Conservation (phyloP, 2,329 filamentous ascomycete genomes). For the Trichothecium roseum region DNA sequence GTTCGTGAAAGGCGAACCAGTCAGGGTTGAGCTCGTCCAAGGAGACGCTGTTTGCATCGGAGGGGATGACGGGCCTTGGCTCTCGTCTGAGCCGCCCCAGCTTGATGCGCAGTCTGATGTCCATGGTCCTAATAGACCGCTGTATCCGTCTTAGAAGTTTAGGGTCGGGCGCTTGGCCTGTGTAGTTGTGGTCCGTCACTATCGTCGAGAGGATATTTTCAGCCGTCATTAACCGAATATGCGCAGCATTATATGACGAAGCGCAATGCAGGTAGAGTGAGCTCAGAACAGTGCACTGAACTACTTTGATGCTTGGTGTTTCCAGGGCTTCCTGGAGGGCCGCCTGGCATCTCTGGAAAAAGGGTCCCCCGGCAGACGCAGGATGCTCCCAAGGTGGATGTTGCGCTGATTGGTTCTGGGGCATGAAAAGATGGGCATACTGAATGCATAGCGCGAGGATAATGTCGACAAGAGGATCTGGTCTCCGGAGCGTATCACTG, state of each 20-base stretch:
- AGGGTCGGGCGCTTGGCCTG: background rate
- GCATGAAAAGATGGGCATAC: constrained; percentile 2
- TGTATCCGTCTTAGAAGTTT: background rate
- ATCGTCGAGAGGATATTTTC: background rate
- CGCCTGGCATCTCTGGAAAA: constrained; percentile 4
- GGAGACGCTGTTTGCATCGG: background rate
- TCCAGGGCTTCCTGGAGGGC: constrained; percentile 1
- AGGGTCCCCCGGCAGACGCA: constrained; percentile 1
- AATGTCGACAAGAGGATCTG: constrained; percentile 4
- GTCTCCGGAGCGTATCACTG: background rate
- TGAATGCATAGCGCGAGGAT: constrained; percentile 4
- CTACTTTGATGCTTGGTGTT: constrained; percentile 1
- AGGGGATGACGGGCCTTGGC: no score
- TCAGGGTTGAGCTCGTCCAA: background rate
- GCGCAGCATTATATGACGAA: constrained; percentile 4
- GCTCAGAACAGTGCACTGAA: constrained; percentile 3
- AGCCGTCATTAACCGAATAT: constrained; percentile 1
- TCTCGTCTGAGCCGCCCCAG: constrained; percentile 1
- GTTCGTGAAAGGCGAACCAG: constrained; percentile 1
- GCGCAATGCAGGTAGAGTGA: constrained; percentile 3
- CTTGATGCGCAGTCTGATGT: constrained; percentile 1
- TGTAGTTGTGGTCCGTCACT: background rate
- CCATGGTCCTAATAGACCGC: background rate
- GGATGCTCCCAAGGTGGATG: no score
- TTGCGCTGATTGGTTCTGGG: background rate